A percentile compares a stretch with the other conserved stretches of the same genome.
Conservation (phyloP, 805 yeast species). For the Kurtzmaniella fragi region DNA sequence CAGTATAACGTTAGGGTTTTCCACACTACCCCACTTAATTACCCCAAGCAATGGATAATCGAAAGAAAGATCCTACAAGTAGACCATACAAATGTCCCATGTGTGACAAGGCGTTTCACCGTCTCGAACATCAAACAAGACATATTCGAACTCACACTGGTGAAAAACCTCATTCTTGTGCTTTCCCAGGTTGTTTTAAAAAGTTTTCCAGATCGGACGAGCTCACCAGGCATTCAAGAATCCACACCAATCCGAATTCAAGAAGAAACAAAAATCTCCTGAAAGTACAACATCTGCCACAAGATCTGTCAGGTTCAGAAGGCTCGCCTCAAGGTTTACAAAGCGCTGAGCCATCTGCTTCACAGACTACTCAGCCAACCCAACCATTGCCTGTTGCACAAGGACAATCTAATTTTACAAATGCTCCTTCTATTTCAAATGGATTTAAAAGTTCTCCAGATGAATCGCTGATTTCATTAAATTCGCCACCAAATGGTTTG, state of each 20-base stretch:
- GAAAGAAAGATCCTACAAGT: slow-evolving; percentile 20
- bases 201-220: slow-evolving; percentile 69
- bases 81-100: slow-evolving; percentile 71
- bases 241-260: slow-evolving; percentile 68
- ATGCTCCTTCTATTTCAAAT: no score
- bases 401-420: neutral
- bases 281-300: neutral
- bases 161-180: slow-evolving; percentile 75
- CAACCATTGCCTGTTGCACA: neutral
- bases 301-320: neutral
- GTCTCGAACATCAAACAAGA: slow-evolving; percentile 74
- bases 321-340: neutral
- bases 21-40: no score
- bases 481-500: neutral
- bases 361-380: neutral
- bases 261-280: slow-evolving; percentile 48
- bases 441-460: no score
- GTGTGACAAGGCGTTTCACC: slow-evolving; percentile 69
- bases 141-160: slow-evolving; percentile 81
- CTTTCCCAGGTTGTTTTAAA: slow-evolving; percentile 65
- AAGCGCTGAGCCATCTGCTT: no score
- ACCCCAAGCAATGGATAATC: neutral
- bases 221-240: slow-evolving; percentile 65
- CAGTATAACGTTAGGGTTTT: no score
- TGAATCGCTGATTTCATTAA: no score